Percentiles rank a stretch among this genome's conserved stretches.
These are phyloP conservation scores for Suillus subalutaceus DNA, from an alignment of 768 basidiomycete species.

Conservation along the genomic window DNA sequence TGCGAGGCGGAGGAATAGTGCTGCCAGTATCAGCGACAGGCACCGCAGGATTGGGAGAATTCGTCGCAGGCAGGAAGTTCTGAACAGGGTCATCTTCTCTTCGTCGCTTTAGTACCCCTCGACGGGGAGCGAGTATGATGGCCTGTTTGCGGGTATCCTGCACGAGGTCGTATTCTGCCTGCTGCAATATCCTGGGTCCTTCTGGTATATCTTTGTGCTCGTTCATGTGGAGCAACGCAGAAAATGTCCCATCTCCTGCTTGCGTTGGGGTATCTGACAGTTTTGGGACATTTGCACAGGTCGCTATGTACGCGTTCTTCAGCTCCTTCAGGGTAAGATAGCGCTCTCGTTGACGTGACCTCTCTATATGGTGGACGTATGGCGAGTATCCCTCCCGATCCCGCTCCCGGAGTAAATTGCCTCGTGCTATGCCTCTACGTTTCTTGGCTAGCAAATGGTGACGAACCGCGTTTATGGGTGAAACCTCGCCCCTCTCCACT, in stretches of 20 bases:
- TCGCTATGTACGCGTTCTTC: slow-evolving; percentile 33
- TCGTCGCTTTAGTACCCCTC: slow-evolving; percentile 31
- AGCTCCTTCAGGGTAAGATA: slow-evolving; percentile 30
- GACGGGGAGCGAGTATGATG: slow-evolving; percentile 27
- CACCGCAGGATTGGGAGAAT: slow-evolving; percentile 11
- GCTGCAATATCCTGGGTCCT: slow-evolving; percentile 22
- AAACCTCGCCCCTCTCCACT: slow-evolving; percentile 3
- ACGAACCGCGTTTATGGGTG: slow-evolving; percentile 4
- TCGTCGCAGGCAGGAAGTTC: slow-evolving; percentile 7
- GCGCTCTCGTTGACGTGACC: slow-evolving; percentile 25
- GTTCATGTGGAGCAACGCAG: slow-evolving; percentile 6
- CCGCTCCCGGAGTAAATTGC: slow-evolving; percentile 13
- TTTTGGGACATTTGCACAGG: slow-evolving; percentile 21
- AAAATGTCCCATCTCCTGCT: slow-evolving; percentile 14
- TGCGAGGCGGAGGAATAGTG: slow-evolving; percentile 16
- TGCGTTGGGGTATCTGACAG: background rate
- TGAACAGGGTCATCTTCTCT: slow-evolving; percentile 23
- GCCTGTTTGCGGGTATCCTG: slow-evolving; percentile 31
- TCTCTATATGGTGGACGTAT: slow-evolving; percentile 28
- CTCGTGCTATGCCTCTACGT: slow-evolving; percentile 10
- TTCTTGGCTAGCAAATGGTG: slow-evolving; percentile 13
- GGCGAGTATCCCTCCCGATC: slow-evolving; percentile 27
- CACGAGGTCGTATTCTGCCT: slow-evolving; percentile 28
- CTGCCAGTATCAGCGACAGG: background rate
- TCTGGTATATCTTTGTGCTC: slow-evolving; percentile 17